Evolutionary conservation across 306 rosid genomes (phyloP), one percentile per base, ranked within the genome.

Genomic region (Pyrus bretschneideri): DNA sequence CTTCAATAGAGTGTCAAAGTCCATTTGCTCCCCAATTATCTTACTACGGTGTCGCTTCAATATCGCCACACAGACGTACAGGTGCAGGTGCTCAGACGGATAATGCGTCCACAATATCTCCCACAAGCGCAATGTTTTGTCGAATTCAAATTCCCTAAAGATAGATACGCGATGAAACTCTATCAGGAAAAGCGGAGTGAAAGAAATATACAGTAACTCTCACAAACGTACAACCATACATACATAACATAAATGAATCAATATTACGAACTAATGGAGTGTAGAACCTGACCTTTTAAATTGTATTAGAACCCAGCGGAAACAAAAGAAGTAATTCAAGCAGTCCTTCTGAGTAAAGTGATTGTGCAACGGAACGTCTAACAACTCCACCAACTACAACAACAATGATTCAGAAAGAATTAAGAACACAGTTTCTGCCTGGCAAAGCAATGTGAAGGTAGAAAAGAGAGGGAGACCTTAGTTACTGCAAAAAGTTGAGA

Each of bases 401-500:
- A 82, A 81, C 55, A 60, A 85, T 29, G 54, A 75, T 70, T 29
- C 63, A 59, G 31, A 58, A 78, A 70, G 62, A 40, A 79, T 81
- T 71, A 75, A 71, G 73, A 64, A 27, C 69, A 40, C 5, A 73
- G 29, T 76, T 76, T 70, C 70, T 4, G 23, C 45, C 42, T 40
- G 65, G 67, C 63, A 51, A 70, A 66, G 42, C 23, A 65, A 67
- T 11, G n/a, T 17, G 66, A n/a, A 60, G 25, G 21, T 74, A 57
- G 25, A 57, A 1, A 15, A 54, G 81, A 52, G 61, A 78, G 76
- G 69, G 79, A 79, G 75, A 96, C 99, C 99, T 96, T 96, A 13
- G 93, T 91, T 82, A 96, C 80, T n/a, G 99, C 93, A 89, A 96
- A 96, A 58, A 96, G 98, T 84, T 96, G 99, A 75, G 98, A 90